Evolutionary conservation across 805 yeast species (phyloP).

Genomic region (Metschnikowia picachoensis): DNA sequence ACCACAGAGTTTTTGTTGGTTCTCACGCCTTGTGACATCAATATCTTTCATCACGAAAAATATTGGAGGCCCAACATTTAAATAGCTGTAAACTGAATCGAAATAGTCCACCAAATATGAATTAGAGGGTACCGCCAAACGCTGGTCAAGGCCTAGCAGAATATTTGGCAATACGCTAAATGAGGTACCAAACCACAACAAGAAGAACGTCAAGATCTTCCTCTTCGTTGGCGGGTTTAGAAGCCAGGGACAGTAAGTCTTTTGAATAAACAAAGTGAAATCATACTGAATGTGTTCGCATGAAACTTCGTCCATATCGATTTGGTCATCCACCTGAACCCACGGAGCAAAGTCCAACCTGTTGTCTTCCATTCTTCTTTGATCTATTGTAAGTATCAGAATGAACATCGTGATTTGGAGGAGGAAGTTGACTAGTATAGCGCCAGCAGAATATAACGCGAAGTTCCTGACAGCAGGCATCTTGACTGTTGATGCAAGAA

Average conservation of each 20-base stretch:
- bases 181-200: constrained; percentile 64
- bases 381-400: constrained; percentile 66
- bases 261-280: constrained; percentile 37
- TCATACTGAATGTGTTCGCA: constrained; percentile 10
- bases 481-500: constrained; percentile 71
- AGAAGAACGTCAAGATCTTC: constrained; percentile 50
- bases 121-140: constrained; percentile 78
- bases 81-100: constrained; percentile 63
- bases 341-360: constrained; percentile 64
- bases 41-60: constrained; percentile 74
- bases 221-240: constrained; percentile 46
- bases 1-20: constrained; percentile 81
- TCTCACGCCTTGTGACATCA: constrained; percentile 55
- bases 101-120: constrained; percentile 83
- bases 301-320: neutral
- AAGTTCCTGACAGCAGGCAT: constrained; percentile 98
- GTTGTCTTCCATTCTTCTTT: constrained; percentile 52
- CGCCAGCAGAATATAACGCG: constrained; percentile 86
- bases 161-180: constrained; percentile 65
- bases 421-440: constrained; percentile 70
- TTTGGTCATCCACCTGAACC: constrained; percentile 25
- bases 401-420: constrained; percentile 82
- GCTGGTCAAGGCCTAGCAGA: constrained; percentile 81
- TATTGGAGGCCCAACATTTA: constrained; percentile 89
- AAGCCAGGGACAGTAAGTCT: constrained; percentile 57